Evolutionary conservation across 495 filamentous ascomycete species (phyloP).

Genomic region (Immersiella caudata): DNA sequence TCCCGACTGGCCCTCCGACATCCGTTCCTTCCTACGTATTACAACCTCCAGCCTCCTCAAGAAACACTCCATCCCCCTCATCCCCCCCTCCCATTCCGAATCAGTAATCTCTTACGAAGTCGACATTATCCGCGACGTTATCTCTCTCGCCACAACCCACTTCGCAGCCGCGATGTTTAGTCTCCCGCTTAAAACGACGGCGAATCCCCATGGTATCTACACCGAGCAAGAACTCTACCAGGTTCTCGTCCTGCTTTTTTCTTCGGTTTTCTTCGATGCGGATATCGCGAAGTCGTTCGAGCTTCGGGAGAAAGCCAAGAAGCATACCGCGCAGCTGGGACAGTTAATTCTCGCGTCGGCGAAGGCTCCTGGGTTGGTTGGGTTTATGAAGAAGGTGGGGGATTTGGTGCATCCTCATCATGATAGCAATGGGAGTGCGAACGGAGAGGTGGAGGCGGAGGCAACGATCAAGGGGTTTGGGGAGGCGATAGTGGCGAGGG

Average conservation of each 20-base stretch:
- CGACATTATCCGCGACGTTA: constrained; percentile 70
- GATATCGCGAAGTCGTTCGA: constrained; percentile 51
- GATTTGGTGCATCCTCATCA: constrained; percentile 28
- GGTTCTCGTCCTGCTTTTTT: constrained; percentile 65
- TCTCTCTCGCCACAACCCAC: constrained; percentile 65
- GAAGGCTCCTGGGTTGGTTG: constrained; percentile 56
- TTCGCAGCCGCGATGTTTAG: constrained; percentile 66
- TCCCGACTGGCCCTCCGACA: constrained; percentile 55
- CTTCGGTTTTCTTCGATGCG: constrained; percentile 46
- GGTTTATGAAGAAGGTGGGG: constrained; percentile 44
- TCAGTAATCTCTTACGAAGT: constrained; percentile 48
- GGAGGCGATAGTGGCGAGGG: constrained; percentile 62
- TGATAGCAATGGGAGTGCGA: constrained; percentile 23
- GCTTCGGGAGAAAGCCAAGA: constrained; percentile 59
- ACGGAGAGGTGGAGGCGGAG: constrained; percentile 44
- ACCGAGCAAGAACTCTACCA: constrained; percentile 73
- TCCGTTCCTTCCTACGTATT: constrained; percentile 61
- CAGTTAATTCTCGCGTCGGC: constrained; percentile 60
- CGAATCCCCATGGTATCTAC: constrained; percentile 65
- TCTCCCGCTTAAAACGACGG: constrained; percentile 67
- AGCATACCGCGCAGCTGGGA: constrained; percentile 64
- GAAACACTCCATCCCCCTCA: constrained; percentile 59
- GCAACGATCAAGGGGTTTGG: constrained; percentile 66
- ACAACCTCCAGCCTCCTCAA: constrained; percentile 62
- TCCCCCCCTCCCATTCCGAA: constrained; percentile 34